Conservation (phyloP, 768 basidiomycete species). For the Leccinum fibrillosum region DNA sequence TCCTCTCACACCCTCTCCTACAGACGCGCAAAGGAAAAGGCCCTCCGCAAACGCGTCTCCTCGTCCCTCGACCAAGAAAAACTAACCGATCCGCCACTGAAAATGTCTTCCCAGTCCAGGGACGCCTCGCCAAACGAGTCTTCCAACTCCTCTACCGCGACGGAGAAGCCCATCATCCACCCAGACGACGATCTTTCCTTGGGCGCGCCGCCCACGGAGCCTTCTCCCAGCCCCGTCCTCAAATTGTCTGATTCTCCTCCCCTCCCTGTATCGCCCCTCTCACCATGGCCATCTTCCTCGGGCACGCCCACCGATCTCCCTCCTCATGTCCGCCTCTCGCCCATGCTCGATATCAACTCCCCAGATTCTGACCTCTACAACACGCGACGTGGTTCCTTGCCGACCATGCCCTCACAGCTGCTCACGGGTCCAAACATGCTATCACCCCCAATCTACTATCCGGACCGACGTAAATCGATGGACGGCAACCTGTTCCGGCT, state of each 20-base stretch:
- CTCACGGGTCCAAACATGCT: constrained; percentile 26
- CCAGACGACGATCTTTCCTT: constrained; percentile 13
- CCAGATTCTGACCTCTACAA: constrained; percentile 34
- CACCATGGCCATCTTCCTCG: constrained; percentile 35
- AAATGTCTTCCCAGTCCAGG: constrained; percentile 12
- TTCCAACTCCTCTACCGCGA: constrained; percentile 35
- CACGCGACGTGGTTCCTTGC: constrained; percentile 55
- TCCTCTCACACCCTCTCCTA: constrained; percentile 9
- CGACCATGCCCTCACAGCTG: constrained; percentile 35
- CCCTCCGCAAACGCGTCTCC: constrained; percentile 49
- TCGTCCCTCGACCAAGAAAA: constrained; percentile 19
- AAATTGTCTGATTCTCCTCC: constrained; percentile 24
- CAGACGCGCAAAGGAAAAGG: constrained; percentile 86
- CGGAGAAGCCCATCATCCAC: constrained; percentile 35
- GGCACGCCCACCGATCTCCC: constrained; percentile 25
- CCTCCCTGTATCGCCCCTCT: constrained; percentile 2
- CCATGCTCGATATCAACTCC: constrained; percentile 15
- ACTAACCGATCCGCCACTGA: background rate
- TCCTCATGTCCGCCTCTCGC: constrained; percentile 24
- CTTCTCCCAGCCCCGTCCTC: constrained; percentile 13
- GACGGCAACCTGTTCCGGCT: constrained; percentile 48
- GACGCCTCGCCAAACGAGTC: constrained; percentile 31
- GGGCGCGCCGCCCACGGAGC: constrained; percentile 1
- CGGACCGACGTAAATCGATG: constrained; percentile 37
- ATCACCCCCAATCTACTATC: constrained; percentile 34